These are phyloP conservation scores for Claviceps purpurea DNA, from an alignment of 2,329 filamentous ascomycete genomes.

Conservation along the genomic window DNA sequence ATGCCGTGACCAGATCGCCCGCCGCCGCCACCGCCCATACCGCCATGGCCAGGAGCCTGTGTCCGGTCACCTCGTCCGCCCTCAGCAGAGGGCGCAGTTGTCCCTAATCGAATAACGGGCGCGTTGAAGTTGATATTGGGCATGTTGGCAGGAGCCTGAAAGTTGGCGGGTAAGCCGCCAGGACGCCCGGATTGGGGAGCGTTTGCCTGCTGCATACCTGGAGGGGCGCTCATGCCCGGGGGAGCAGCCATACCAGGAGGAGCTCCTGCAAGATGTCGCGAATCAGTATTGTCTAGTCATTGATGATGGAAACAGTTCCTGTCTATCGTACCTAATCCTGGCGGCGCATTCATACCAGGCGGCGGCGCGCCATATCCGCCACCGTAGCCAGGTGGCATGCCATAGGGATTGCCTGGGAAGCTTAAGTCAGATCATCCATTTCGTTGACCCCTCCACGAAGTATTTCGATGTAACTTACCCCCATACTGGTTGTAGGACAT, in stretches of 20 bases:
- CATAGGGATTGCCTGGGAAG: slow-evolving; percentile 44
- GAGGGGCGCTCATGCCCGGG: slow-evolving; percentile 67
- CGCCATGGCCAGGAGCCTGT: slow-evolving; percentile 10
- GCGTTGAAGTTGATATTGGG: slow-evolving; percentile 98
- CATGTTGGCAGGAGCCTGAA: slow-evolving; percentile 82
- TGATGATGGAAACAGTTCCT: not conserved
- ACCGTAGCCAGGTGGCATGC: slow-evolving; percentile 24
- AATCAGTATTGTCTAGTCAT: not conserved
- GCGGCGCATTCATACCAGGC: slow-evolving; percentile 55
- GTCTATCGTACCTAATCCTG: slow-evolving; percentile 61
- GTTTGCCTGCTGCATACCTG: slow-evolving; percentile 67
- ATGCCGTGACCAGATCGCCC: slow-evolving; percentile 40
- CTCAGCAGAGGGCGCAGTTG: slow-evolving; percentile 45
- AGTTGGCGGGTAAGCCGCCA: slow-evolving; percentile 66
- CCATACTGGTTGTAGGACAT: slow-evolving; percentile 53
- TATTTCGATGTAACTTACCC: slow-evolving; percentile 22
- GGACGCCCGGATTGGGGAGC: slow-evolving; percentile 66
- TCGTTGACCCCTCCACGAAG: not conserved
- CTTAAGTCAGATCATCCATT: not conserved
- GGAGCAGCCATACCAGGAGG: slow-evolving; percentile 68
- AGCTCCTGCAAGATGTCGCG: slow-evolving; percentile 35
- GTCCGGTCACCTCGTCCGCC: slow-evolving; percentile 29
- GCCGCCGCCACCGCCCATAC: slow-evolving; percentile 20
- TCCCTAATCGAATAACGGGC: slow-evolving; percentile 86
- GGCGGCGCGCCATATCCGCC: not conserved